These are phyloP conservation scores for Aspergillus sp. DNA, from an alignment of 2,329 filamentous ascomycete genomes.

Conservation along the genomic window DNA sequence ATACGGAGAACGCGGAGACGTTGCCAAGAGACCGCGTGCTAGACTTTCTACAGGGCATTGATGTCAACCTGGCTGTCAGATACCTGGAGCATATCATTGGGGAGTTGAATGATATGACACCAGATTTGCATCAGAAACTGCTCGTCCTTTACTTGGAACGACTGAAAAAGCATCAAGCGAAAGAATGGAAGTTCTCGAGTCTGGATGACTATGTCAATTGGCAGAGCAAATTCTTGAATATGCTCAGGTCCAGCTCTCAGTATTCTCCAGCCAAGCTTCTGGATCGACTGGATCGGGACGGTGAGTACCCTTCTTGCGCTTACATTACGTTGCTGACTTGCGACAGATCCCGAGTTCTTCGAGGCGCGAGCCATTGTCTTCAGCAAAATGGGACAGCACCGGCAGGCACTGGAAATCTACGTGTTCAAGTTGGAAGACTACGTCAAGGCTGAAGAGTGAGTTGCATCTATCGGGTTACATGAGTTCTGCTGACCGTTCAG, in stretches of 20 bases:
- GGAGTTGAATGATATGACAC: conserved; percentile 80
- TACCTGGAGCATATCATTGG: conserved; percentile 91
- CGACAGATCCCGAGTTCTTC: conserved; percentile 76
- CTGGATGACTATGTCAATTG: conserved; percentile 58
- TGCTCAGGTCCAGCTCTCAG: conserved; percentile 73
- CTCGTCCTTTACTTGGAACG: conserved; percentile 69
- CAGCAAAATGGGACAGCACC: conserved; percentile 93
- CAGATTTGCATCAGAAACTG: conserved; percentile 83
- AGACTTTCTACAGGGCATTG: conserved; percentile 70
- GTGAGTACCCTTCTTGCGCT: conserved; percentile 52
- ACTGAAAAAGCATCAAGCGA: conserved; percentile 45
- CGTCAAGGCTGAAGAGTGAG: conserved; percentile 87
- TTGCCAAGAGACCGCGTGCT: conserved; percentile 76
- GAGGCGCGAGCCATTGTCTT: conserved; percentile 88
- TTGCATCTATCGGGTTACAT: conserved; percentile 17
- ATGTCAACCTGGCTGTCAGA: conserved; percentile 69
- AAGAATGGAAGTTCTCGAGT: conserved; percentile 38
- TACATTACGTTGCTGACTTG: neutral
- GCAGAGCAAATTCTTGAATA: conserved; percentile 69
- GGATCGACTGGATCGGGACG: conserved; percentile 74
- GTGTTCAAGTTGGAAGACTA: conserved; percentile 91
- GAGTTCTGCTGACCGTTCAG: conserved; percentile 44
- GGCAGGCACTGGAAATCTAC: conserved; percentile 94
- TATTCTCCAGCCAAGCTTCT: conserved; percentile 82
- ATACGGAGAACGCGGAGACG: conserved; percentile 92